Conservation (phyloP, 2,329 filamentous ascomycete species). For the Allantophomopsis cytisporea region DNA sequence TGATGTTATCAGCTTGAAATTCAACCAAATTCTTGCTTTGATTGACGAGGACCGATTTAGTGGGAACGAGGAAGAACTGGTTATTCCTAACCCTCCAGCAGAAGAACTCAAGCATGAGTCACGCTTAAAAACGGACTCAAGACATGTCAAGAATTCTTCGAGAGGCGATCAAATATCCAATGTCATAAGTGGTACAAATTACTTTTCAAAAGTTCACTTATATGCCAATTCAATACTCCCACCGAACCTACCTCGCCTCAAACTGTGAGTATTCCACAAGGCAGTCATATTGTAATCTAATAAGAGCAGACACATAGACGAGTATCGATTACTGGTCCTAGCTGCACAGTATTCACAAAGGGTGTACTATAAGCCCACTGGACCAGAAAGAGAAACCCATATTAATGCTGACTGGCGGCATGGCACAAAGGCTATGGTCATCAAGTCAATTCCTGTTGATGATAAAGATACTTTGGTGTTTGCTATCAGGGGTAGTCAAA, state of each 20-base stretch:
- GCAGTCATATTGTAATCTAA: too few relatives aligned
- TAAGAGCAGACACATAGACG: constrained; percentile 47
- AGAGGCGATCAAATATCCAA: constrained; percentile 13
- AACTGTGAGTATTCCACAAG: constrained; percentile 34
- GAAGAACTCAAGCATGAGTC: constrained; percentile 2
- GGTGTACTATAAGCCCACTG: constrained; percentile 54
- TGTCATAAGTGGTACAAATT: constrained; percentile 32
- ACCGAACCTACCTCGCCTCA: constrained; percentile 49
- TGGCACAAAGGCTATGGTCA: constrained; percentile 75
- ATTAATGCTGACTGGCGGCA: constrained; percentile 57
- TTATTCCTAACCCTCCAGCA: constrained; percentile 7
- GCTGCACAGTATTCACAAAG: constrained; percentile 66
- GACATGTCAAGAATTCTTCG: too few relatives aligned
- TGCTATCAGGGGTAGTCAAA: constrained; percentile 68
- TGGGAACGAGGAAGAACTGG: constrained; percentile 39
- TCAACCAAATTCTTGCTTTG: constrained; percentile 56
- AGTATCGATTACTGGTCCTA: constrained; percentile 64
- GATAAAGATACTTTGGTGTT: constrained; percentile 70
- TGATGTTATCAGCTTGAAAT: constrained; percentile 45
- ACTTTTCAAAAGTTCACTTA: constrained; percentile 64
- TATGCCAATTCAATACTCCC: constrained; percentile 71
- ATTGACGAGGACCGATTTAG: constrained; percentile 50
- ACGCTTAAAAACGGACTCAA: neutral
- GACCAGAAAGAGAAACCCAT: constrained; percentile 52
- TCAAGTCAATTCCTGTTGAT: constrained; percentile 70